These are phyloP conservation scores for Diaporthe helianthi DNA, from an alignment of 2,329 filamentous ascomycete genomes.

Conservation along the genomic window DNA sequence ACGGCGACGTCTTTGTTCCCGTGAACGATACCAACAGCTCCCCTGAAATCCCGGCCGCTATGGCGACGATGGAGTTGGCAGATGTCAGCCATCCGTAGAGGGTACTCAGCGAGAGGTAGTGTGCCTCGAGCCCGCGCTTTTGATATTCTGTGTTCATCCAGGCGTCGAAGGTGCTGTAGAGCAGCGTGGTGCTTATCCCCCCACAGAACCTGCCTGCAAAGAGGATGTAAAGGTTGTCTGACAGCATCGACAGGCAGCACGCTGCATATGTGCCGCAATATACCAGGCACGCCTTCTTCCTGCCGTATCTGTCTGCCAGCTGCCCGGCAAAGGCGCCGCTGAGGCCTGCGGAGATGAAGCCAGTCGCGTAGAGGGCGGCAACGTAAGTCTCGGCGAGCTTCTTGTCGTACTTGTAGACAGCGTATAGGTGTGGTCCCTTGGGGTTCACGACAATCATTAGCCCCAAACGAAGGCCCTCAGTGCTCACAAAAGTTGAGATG, in stretches of 20 bases:
- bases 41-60: conserved; percentile 58
- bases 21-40: conserved; percentile 57
- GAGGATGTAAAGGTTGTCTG: conserved; percentile 50
- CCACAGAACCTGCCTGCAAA: conserved; percentile 62
- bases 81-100: conserved; percentile 62
- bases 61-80: conserved; percentile 62
- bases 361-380: conserved; percentile 53
- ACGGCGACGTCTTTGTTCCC: conserved; percentile 57
- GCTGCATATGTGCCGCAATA: conserved; percentile 61
- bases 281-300: conserved; percentile 53
- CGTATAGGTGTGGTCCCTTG: conserved; percentile 57
- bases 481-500: too few relatives aligned
- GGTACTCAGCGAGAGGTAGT: conserved; percentile 52
- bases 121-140: conserved; percentile 51
- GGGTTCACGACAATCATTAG: neutral
- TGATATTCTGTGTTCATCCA: conserved; percentile 68
- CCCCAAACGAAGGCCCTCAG: neutral
- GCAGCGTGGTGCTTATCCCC: conserved; percentile 62
- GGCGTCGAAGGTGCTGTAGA: conserved; percentile 65
- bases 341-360: conserved; percentile 57
- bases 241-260: conserved; percentile 60
- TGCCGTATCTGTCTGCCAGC: conserved; percentile 45
- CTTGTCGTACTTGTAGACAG: conserved; percentile 59
- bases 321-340: conserved; percentile 51
- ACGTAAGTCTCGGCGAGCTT: conserved; percentile 51